Evolutionary conservation across 306 rosid species (phyloP).

Genomic region (cucumber (Cucumis sativus)): Cucumber_9930_V3 NC_026661.2:20571001-20571500

Average conservation of each 20-base stretch:
- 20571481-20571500: conserved; percentile 71
- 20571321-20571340: conserved; percentile 67
- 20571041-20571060: conserved; percentile 57
- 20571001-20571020: conserved; percentile 79
- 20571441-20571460: conserved; percentile 92
- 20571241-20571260: conserved; percentile 59
- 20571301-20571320: conserved; percentile 52
- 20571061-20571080: not conserved
- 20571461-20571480: conserved; percentile 80
- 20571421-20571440: conserved; percentile 70
- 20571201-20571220: conserved; percentile 55
- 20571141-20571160: conserved; percentile 9
- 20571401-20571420: not conserved
- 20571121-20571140: not conserved
- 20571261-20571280: conserved; percentile 67
- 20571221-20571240: conserved; percentile 66
- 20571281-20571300: conserved; percentile 45
- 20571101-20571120: not conserved
- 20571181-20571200: conserved; percentile 46
- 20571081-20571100: not conserved
- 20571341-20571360: not conserved
- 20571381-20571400: conserved; percentile 1
- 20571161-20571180: conserved; percentile 63
- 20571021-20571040: conserved; percentile 78
- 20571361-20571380: not conserved